These are phyloP conservation scores for Glycyrrhiza uralensis DNA, from an alignment of 306 rosid genomes.

Conservation along the genomic window DNA sequence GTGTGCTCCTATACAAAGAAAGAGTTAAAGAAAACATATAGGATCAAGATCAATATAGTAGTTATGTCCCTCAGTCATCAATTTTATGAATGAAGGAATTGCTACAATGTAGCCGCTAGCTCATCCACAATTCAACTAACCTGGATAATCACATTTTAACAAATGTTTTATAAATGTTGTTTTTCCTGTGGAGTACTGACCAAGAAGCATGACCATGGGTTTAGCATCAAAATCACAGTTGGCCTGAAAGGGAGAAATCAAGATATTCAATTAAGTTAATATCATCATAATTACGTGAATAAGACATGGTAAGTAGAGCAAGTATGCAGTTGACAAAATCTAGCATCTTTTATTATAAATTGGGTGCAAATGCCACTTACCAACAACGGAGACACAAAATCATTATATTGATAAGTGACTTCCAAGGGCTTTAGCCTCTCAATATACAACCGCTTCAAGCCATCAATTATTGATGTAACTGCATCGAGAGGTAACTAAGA, in stretches of 20 bases:
- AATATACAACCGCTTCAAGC: constrained; percentile 71
- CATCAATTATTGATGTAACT: constrained; percentile 86
- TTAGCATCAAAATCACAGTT: constrained; percentile 93
- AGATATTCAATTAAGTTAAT: background rate
- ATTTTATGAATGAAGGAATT: constrained; percentile 1
- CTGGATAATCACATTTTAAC: constrained; percentile 79
- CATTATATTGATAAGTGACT: constrained; percentile 68
- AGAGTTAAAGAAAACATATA: background rate
- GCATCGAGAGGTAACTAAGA: constrained; percentile 58
- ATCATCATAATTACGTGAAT: background rate
- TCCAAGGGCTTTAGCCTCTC: constrained; percentile 90
- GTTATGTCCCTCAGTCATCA: background rate
- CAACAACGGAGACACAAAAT: constrained; percentile 73
- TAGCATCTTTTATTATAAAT: background rate
- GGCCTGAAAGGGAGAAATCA: constrained; percentile 49
- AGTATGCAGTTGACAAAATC: background rate
- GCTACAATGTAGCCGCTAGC: background rate
- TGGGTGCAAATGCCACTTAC: constrained; percentile 44
- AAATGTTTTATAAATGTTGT: constrained; percentile 93
- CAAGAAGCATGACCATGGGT: constrained; percentile 97
- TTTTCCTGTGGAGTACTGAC: constrained; percentile 97
- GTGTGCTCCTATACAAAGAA: constrained; percentile 67
- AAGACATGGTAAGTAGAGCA: background rate
- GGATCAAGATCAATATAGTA: background rate
- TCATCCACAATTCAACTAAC: constrained; percentile 40